Percentiles rank a stretch among this genome's conserved stretches.
These are phyloP conservation scores for Neurospora sp. DNA, from an alignment of 495 filamentous ascomycete species.

Conservation along the genomic window DNA sequence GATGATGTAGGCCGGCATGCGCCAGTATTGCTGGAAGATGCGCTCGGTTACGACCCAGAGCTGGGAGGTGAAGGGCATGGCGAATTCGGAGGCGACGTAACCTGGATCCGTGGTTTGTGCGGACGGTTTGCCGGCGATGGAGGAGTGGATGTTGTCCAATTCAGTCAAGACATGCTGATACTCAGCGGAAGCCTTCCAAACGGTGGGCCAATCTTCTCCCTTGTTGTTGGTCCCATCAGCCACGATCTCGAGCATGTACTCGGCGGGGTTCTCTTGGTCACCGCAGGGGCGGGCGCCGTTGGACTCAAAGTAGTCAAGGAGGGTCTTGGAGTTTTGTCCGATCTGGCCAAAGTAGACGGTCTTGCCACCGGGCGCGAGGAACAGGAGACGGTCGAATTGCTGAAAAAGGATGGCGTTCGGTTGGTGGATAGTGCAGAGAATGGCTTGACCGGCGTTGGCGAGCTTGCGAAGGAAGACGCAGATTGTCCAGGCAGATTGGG, in stretches of 20 bases:
- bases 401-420: slow-evolving; percentile 64
- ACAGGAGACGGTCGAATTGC: slow-evolving; percentile 60
- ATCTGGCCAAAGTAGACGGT: slow-evolving; percentile 59
- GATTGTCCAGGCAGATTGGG: slow-evolving; percentile 71
- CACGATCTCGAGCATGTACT: slow-evolving; percentile 83
- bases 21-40: slow-evolving; percentile 70
- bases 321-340: slow-evolving; percentile 29
- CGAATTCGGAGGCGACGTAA: slow-evolving; percentile 16
- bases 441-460: slow-evolving; percentile 63
- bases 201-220: slow-evolving; percentile 66
- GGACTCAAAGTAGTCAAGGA: slow-evolving; percentile 41
- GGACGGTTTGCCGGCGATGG: background rate
- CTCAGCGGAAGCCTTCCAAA: slow-evolving; percentile 62
- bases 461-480: slow-evolving; percentile 80
- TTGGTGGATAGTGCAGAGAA: slow-evolving; percentile 70
- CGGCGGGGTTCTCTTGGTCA: slow-evolving; percentile 58
- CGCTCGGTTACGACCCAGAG: slow-evolving; percentile 38
- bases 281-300: slow-evolving; percentile 65
- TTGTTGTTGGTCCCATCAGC: slow-evolving; percentile 45
- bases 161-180: slow-evolving; percentile 48
- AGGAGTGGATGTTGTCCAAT: slow-evolving; percentile 35
- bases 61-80: slow-evolving; percentile 28
- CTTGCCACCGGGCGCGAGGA: slow-evolving; percentile 56
- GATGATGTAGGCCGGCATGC: slow-evolving; percentile 63
- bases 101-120: background rate